Base-by-base conservation (phyloP, 75 land plant genomes). In the Picea glauca region DNA sequence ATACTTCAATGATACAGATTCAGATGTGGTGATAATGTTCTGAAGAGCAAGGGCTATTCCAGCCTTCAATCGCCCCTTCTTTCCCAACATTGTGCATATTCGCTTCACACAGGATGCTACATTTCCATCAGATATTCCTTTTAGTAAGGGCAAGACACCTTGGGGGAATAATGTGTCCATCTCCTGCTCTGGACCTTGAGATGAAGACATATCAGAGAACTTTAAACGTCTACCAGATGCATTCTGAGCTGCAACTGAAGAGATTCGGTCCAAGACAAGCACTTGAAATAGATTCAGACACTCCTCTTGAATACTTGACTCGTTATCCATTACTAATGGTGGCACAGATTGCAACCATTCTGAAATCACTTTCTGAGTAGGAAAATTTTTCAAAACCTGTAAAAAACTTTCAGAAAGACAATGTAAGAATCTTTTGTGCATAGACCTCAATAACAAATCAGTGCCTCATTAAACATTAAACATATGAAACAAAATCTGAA, bases 231-330 rank as follows among this genome's bases (percentile, higher is more conserved):
- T 70, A 67, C 50, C 35, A 11, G 75, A n/a, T 56, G 83, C 79
- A 20, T 59, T 73, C 79, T 33, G 78, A 30, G 85, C 31, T 61
- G 82, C 79, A 77, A 87, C 79, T 59, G 78, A 62, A 23, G 91
- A 85, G 46, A 95, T 79, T 14, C 91, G 81, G 21, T 95, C 87
- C 33, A 95, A 56, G 11, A 93, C 89, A 58, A 95, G 78, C 66
- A 93, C 93, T 26, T 91, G 78, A 80, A 95, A 95, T 62, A 90
- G 64, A 50, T 82, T 89, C 72, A 90, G 85, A 78, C 90, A 90
- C 78, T 95, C 98, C 77, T 91, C 93, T 78, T 93, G 96, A 33
- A 95, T 88, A 78, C 90, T 91, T 68, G 92, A 75, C 82, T 95
- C 98, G 78, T 89, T 95, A 62, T 95, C 98, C 50, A 88, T 72